Evolutionary conservation across 2,329 filamentous ascomycete genomes (phyloP).

Genomic region (Penicillium griseofulvum): DNA sequence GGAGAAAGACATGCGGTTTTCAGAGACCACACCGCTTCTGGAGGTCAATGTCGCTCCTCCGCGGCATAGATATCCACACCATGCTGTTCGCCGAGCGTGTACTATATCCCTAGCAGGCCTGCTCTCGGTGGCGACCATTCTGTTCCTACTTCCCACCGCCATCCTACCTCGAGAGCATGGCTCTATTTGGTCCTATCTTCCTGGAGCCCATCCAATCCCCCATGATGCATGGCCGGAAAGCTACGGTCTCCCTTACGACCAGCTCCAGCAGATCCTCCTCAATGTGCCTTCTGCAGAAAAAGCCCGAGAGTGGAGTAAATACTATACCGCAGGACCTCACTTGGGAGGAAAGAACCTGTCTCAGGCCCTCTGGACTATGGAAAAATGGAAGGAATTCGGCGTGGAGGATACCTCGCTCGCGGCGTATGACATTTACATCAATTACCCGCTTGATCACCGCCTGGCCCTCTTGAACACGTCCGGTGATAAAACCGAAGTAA

Average conservation of each 20-base stretch:
- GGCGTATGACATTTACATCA: conserved; percentile 73
- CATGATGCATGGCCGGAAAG: conserved; percentile 42
- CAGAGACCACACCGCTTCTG: conserved; percentile 45
- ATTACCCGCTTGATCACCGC: conserved; percentile 70
- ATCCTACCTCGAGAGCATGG: conserved; percentile 40
- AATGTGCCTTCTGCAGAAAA: conserved; percentile 55
- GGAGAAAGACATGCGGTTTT: conserved; percentile 38
- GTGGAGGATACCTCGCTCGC: conserved; percentile 58
- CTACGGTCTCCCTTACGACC: conserved; percentile 51
- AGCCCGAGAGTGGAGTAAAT: conserved; percentile 69
- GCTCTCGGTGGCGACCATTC: conserved; percentile 38
- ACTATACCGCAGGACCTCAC: conserved; percentile 75
- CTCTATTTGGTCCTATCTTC: conserved; percentile 41
- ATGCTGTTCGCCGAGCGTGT: conserved; percentile 43
- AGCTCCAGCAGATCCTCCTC: conserved; percentile 55
- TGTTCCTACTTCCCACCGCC: conserved; percentile 43
- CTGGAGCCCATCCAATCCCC: conserved; percentile 40
- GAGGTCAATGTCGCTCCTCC: conserved; percentile 41
- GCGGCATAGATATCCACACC: conserved; percentile 44
- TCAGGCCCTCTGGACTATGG: conserved; percentile 72
- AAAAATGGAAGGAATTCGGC: conserved; percentile 71
- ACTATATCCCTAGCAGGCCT: conserved; percentile 39
- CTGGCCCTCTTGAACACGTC: conserved; percentile 62
- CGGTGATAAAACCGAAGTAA: conserved; percentile 50
- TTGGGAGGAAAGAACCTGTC: conserved; percentile 75